Evolutionary conservation across 1,284 basidiomycete genomes (phyloP), one percentile per base, ranked within the genome.

Genomic region (Puccinia hordei): DNA sequence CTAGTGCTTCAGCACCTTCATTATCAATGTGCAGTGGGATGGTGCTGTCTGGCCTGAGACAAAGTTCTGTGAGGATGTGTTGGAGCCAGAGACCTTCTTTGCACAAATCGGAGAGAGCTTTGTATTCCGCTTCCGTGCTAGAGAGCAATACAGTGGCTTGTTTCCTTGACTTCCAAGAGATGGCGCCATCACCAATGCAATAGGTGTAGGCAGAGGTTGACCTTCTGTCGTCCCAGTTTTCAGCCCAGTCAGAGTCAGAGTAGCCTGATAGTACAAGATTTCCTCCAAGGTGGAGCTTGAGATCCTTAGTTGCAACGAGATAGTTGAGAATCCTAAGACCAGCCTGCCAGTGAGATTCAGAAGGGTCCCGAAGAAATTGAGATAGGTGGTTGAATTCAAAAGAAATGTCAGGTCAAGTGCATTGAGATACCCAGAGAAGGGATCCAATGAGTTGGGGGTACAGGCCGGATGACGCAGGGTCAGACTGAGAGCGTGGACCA

Each of bases 11-110:
- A 24, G 55, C n/a, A 1, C 55, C 55, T 24, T 57, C 24, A n/a
- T 57, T 57, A 5, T 57, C 55, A 13, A 57, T 15, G 19, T 35
- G 65, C 2, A 38, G 24, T 2, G 55, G 55, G 24, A 57, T 57
- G 2, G 55, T n/a, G 17, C 19, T 57, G 55, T 57, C 55, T 6
- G 55, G 55, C 5, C 55, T 6, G n/a, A 57, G 55, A 27, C 24
- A n/a, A 5, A 57, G 55, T n/a, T 57, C 24, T 19, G 55, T 57
- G 6, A 57, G 55, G 12, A 57, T 12, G 12, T 57, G 55, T 19
- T n/a, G 15, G 3, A 66, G 65, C 65, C 65, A 66, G 33, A 66
- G 33, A 4, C n/a, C 55, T n/a, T 57, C 55, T n/a, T 51, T 51
- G 49, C 49, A 51, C 8, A 15, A 51, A 51, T 51, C 49, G 6